Evolutionary conservation across 140 eudicot genomes (phyloP).

Genomic region (Bidens hawaiensis): DNA sequence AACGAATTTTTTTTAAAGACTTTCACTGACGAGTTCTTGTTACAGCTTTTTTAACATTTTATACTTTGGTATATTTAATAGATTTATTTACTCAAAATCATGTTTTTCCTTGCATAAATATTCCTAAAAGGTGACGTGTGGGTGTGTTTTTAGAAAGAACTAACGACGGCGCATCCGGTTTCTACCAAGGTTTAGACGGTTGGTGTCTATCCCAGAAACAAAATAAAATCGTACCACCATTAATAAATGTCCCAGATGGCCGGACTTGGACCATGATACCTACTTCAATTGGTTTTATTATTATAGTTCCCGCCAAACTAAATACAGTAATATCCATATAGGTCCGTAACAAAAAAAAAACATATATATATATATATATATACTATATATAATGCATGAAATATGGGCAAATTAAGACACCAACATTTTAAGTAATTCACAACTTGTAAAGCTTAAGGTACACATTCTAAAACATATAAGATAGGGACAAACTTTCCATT

Average conservation of each 20-base stretch:
- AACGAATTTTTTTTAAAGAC: too few relatives aligned
- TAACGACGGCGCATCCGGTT: constrained; percentile 19
- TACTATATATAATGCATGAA: too few relatives aligned
- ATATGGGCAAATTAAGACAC: too few relatives aligned
- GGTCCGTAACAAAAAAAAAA: not conserved
- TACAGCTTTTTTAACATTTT: too few relatives aligned
- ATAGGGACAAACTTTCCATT: too few relatives aligned
- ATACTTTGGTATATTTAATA: too few relatives aligned
- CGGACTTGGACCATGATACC: constrained; percentile 20
- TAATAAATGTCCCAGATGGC: constrained; percentile 14
- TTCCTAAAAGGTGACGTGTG: constrained; percentile 10
- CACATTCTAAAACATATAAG: too few relatives aligned
- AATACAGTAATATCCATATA: not conserved
- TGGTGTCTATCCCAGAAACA: constrained; percentile 12
- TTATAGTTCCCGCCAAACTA: constrained; percentile 34
- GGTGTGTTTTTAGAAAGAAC: constrained; percentile 12
- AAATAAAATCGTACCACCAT: constrained; percentile 6
- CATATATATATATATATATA: too few relatives aligned
- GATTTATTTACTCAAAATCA: not conserved
- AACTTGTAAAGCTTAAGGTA: too few relatives aligned
- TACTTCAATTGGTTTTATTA: constrained; percentile 21
- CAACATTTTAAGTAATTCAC: too few relatives aligned
- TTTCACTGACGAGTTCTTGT: too few relatives aligned
- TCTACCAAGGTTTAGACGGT: constrained; percentile 26
- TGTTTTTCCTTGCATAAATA: not conserved